Percentiles rank a stretch among this genome's conserved stretches.
phyloP scores from a whole-genome alignment of 257 asterid species.

The Ophiorrhiza pumila region DNA sequence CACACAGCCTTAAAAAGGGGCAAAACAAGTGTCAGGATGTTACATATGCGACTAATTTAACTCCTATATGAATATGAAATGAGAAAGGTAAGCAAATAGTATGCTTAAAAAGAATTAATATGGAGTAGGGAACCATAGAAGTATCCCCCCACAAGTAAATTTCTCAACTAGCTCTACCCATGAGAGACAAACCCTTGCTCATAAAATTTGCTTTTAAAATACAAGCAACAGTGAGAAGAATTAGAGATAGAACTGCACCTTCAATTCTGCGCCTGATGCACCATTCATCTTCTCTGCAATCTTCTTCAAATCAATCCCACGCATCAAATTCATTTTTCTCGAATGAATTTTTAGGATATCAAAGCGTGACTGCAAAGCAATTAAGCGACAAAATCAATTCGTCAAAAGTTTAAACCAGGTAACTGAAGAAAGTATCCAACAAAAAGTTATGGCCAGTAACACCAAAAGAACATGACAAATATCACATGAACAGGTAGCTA shows the following conservation, averaged over 20 bases:
- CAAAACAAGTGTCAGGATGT: not conserved
- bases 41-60: no score
- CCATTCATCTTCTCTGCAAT: slow-evolving; percentile 93
- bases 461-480: not conserved
- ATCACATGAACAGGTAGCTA: not conserved
- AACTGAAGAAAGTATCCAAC: not conserved
- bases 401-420: not conserved
- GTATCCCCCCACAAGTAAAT: not conserved
- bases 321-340: slow-evolving; percentile 83
- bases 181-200: no score
- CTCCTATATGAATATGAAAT: no score
- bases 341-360: slow-evolving; percentile 93
- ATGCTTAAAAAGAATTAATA: not conserved
- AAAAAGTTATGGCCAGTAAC: not conserved
- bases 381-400: not conserved
- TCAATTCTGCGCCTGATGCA: slow-evolving; percentile 92
- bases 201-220: no score
- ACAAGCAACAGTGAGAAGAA: not conserved
- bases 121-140: not conserved
- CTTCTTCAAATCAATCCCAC: slow-evolving; percentile 87
- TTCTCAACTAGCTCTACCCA: no score
- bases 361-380: slow-evolving; percentile 60
- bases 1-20: slow-evolving; percentile 70
- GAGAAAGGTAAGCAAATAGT: not conserved
- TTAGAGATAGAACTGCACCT: slow-evolving; percentile 36